These are phyloP conservation scores for Sordariomycetes sp. DNA, from an alignment of 2,329 filamentous ascomycete species.

Conservation along the genomic window DNA sequence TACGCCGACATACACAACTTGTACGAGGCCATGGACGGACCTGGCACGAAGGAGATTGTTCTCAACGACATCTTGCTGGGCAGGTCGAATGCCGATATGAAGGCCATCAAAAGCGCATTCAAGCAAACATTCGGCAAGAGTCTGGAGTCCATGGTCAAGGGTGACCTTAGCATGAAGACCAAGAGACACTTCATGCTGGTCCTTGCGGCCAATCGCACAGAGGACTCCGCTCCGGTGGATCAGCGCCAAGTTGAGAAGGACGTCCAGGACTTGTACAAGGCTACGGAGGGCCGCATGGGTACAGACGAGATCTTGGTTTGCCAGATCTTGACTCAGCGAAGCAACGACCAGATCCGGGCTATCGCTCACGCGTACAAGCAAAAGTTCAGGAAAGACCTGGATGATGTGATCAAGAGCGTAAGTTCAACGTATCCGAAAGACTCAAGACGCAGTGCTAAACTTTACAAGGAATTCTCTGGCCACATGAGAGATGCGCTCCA, in stretches of 20 bases:
- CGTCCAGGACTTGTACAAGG: constrained; percentile 65
- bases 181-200: constrained; percentile 79
- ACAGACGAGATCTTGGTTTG: constrained; percentile 72
- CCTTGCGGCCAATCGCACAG: constrained; percentile 61
- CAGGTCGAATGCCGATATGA: constrained; percentile 78
- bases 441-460: too few species aligned
- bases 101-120: constrained; percentile 77
- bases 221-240: constrained; percentile 67
- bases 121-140: constrained; percentile 54
- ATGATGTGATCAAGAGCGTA: constrained; percentile 64
- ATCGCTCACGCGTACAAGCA: constrained; percentile 67
- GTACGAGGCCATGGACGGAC: constrained; percentile 63
- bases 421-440: constrained; percentile 14
- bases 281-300: constrained; percentile 63
- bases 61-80: constrained; percentile 81
- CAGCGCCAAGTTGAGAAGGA: constrained; percentile 68
- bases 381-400: constrained; percentile 61
- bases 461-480: constrained; percentile 64
- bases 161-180: constrained; percentile 79
- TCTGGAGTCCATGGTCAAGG: constrained; percentile 64
- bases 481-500: constrained; percentile 85
- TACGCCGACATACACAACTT: constrained; percentile 65
- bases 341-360: constrained; percentile 75
- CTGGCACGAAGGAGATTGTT: constrained; percentile 77
- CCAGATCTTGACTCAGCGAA: constrained; percentile 65